Base-by-base conservation (phyloP, 371 early-diverging fungal species). In the Mortierella sp. region DNA sequence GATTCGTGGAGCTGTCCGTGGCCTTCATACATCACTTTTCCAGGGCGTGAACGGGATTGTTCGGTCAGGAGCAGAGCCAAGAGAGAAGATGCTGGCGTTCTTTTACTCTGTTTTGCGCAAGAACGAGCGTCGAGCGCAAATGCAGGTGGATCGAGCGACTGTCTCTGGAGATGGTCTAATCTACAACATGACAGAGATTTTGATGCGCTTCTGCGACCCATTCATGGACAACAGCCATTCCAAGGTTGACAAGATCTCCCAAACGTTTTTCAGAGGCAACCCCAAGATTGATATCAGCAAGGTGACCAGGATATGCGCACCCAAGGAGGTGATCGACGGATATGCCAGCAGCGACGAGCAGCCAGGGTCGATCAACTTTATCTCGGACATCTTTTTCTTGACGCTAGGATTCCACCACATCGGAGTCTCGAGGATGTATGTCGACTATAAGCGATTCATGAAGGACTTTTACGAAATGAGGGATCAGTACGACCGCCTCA, bases 121-220 rank as follows among this genome's bases (percentile, higher is more conserved):
- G 72, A 99, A 98, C 68, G 91, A 91, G 57, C 92, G 92, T 65
- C 94, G 98, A 55, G 95, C 95, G 0, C 94, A 95, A 48, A 94
- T 98, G 94, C 97, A 89, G 74, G 93, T 97, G 16, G 96, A 99
- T 80, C 88, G 88, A 24, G 81, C 91, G 0, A 92, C 91, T 6
- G 96, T 97, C 0, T 95, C 97, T 1, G 92, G 95, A 16, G 97
- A 98, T 87, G 98, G 98, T 21, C 97, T 98, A 87, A 92, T 97
- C 86, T 93, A 92, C 76, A 98, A 97, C 78, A 87, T 97, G 44
- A 89, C 93, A 8, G 90, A 89, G 26, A 90, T 95, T 5, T 87
- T 95, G 76, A 89, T 97, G 45, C 83, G 83, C 28, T 92, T 98
- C 34, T 92, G 94, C 58, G 96, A 97, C 31, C 99, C 99, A 0